These are phyloP conservation scores for Corymbia calophylla DNA, from an alignment of 441 rosid genomes.

Conservation along the genomic window DNA sequence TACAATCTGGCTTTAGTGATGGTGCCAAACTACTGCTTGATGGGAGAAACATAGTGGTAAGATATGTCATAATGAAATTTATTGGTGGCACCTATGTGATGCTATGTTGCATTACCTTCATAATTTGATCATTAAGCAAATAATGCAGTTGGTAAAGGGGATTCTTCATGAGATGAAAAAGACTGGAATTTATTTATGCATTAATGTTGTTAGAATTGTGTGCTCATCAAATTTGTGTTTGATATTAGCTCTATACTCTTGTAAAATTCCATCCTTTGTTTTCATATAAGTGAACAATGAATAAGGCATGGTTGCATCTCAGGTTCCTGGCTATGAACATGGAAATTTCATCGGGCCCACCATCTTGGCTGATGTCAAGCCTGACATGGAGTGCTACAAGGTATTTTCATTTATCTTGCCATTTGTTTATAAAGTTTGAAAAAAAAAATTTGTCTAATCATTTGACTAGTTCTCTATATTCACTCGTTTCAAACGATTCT, in stretches of 20 bases:
- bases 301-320: neutral
- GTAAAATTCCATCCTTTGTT: neutral
- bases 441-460: neutral
- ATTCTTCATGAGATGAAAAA: neutral
- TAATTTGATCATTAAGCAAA: neutral
- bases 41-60: constrained; percentile 81
- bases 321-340: constrained; percentile 86
- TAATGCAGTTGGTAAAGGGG: neutral
- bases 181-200: neutral
- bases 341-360: constrained; percentile 95
- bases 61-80: neutral
- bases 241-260: neutral
- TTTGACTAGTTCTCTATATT: neutral
- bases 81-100: neutral
- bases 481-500: neutral
- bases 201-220: neutral
- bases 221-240: neutral
- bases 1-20: constrained; percentile 69
- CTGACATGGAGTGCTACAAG: constrained; percentile 97
- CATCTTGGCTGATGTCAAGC: constrained; percentile 65
- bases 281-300: neutral
- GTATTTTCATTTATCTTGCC: constrained; percentile 16
- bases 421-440: neutral
- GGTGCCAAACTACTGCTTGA: constrained; percentile 83
- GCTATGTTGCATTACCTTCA: neutral